These are phyloP conservation scores for Roridomyces roridus DNA, from an alignment of 768 basidiomycete genomes.

Conservation along the genomic window DNA sequence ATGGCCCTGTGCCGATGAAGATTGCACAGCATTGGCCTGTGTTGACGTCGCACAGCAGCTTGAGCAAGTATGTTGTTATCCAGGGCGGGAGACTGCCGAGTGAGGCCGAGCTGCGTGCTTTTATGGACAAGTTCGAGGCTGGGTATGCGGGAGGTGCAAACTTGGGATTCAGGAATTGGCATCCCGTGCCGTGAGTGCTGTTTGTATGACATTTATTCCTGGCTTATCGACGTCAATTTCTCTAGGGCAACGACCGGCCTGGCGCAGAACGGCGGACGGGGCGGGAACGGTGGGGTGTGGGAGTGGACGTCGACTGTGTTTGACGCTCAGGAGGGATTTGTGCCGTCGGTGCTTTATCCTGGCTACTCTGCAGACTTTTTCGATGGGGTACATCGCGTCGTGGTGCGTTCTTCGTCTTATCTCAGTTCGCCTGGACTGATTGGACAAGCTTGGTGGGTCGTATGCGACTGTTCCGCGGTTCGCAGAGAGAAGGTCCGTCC, in stretches of 20 bases:
- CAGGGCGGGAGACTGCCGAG: slow-evolving; percentile 96
- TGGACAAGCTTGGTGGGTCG: slow-evolving; percentile 82
- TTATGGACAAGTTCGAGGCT: slow-evolving; percentile 75
- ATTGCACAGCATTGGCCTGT: slow-evolving; percentile 89
- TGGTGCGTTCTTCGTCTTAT: slow-evolving; percentile 59
- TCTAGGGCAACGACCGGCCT: slow-evolving; percentile 76
- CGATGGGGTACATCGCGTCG: slow-evolving; percentile 84
- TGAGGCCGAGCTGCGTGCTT: slow-evolving; percentile 83
- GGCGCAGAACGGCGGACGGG: slow-evolving; percentile 55
- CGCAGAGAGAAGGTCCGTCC: slow-evolving; percentile 72
- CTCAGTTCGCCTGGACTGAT: not conserved
- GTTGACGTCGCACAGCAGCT: slow-evolving; percentile 75
- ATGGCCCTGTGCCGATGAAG: slow-evolving; percentile 81
- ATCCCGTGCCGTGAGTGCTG: slow-evolving; percentile 81
- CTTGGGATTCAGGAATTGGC: slow-evolving; percentile 91
- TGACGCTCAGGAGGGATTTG: slow-evolving; percentile 76
- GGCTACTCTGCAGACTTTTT: slow-evolving; percentile 95
- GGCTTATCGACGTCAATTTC: too few species aligned
- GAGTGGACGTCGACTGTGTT: slow-evolving; percentile 94
- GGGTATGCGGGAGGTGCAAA: slow-evolving; percentile 84
- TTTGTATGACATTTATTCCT: not conserved
- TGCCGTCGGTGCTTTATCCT: slow-evolving; percentile 81
- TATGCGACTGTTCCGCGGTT: slow-evolving; percentile 87
- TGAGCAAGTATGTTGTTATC: slow-evolving; percentile 80
- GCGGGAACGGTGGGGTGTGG: slow-evolving; percentile 96